phyloP scores from a whole-genome alignment of 2,329 filamentous ascomycete species.

The Coniella vitis region DNA sequence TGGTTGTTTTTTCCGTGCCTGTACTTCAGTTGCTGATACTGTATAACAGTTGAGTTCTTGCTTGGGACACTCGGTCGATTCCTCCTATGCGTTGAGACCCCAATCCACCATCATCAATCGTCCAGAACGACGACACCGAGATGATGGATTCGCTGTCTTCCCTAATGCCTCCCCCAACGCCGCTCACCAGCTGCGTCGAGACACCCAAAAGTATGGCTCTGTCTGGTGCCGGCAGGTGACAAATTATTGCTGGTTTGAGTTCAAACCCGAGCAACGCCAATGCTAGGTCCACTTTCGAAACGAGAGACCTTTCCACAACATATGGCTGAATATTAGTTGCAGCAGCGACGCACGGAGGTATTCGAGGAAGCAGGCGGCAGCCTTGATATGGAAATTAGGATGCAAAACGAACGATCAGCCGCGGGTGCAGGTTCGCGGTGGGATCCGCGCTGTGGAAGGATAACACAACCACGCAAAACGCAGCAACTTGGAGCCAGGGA shows the following conservation, averaged over 20 bases:
- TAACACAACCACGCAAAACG: no score
- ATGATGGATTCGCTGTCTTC: not conserved
- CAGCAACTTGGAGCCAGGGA: not conserved
- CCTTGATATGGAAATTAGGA: no score
- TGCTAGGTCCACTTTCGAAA: slow-evolving; percentile 11
- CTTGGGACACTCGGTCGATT: not conserved
- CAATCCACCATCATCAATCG: slow-evolving; percentile 11
- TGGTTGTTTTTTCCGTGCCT: not conserved
- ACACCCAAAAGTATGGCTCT: not conserved
- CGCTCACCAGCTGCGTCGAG: not conserved
- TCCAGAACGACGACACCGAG: slow-evolving; percentile 3
- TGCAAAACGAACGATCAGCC: no score
- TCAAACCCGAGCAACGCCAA: not conserved
- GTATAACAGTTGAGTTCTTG: not conserved
- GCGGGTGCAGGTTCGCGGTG: not conserved
- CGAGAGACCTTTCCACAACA: slow-evolving; percentile 10
- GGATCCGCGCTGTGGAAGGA: not conserved
- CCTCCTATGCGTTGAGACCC: slow-evolving; percentile 4
- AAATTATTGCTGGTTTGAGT: not conserved
- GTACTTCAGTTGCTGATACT: not conserved
- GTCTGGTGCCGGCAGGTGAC: no score
- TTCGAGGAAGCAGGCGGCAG: not conserved
- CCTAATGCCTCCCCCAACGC: not conserved
- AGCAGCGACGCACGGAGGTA: not conserved
- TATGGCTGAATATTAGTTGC: not conserved